Conservation (phyloP, 2,329 filamentous ascomycete species). For the Alternaria metachromatica region DNA sequence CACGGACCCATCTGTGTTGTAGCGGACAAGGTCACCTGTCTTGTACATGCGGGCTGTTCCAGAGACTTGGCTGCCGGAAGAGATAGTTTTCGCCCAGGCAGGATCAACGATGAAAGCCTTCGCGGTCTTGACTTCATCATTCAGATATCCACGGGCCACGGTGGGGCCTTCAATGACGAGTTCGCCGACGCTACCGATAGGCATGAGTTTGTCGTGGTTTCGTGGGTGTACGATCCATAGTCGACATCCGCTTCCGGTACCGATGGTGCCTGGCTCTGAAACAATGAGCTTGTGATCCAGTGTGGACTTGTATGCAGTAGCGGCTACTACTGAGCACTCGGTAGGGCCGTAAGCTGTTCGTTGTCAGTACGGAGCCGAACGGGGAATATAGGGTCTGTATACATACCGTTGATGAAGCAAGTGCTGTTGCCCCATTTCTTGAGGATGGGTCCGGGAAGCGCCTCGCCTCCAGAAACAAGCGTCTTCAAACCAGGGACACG, state of each 20-base stretch:
- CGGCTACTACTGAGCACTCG: conserved; percentile 40
- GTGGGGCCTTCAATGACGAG: conserved; percentile 57
- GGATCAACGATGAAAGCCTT: conserved; percentile 40
- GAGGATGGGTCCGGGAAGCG: conserved; percentile 49
- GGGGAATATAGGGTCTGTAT: conserved; percentile 15
- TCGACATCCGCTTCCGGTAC: conserved; percentile 38
- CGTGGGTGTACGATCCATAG: conserved; percentile 52
- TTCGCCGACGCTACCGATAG: conserved; percentile 41
- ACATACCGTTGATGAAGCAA: conserved; percentile 55
- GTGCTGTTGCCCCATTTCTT: conserved; percentile 53
- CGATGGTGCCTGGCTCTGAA: conserved; percentile 39
- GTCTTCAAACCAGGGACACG: conserved; percentile 51
- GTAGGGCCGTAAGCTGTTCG: conserved; percentile 41
- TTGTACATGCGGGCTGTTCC: conserved; percentile 26
- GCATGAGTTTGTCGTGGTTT: conserved; percentile 45
- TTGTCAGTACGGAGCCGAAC: neutral
- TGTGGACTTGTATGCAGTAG: conserved; percentile 30
- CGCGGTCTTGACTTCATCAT: conserved; percentile 30
- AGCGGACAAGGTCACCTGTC: conserved; percentile 28
- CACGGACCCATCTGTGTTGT: conserved; percentile 35
- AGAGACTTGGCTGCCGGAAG: conserved; percentile 20
- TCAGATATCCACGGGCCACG: conserved; percentile 40
- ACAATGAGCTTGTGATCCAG: conserved; percentile 34
- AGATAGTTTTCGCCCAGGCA: conserved; percentile 25
- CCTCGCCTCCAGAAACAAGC: conserved; percentile 55